Evolutionary conservation across 2,329 filamentous ascomycete genomes (phyloP), one percentile per base, ranked within the genome.

Genomic region (Botrytis hyacinthi): DNA sequence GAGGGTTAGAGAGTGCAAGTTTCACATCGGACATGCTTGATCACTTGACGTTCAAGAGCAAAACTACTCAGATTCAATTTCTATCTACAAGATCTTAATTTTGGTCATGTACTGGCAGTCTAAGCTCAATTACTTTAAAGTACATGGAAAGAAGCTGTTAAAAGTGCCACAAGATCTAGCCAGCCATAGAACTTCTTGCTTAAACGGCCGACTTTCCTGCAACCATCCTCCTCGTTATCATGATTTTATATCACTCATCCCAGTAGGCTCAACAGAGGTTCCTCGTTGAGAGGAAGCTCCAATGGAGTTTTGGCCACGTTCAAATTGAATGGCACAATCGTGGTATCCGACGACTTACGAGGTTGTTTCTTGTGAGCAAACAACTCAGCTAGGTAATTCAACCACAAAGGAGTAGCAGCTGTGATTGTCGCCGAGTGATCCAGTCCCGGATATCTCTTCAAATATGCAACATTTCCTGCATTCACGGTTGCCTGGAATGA

Each of bases 121-220:
- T 51, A 12, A 6, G 12, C 4, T 51, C 10, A n/a, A 3, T 14
- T n/a, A n/a, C 14, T n/a, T 2, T 3, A 7, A 51, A 7, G 48
- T 1, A 7, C 5, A n/a, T 54, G 26, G 5, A n/a, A 16, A 54
- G 5, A 16, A n/a, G 3, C 2, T n/a, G 5, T 7, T 1, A n/a
- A 54, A 26, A n/a, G 12, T 5, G 26, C 48, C 48, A 54, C 26
- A 5, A n/a, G 12, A 12, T n/a, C 16, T 1, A 0, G 48, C 48
- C 10, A 16, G 26, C 26, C 10, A n/a, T 7, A 16, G 12, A n/a
- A 16, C 0, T n/a, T 16, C 4, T 7, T 54, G 5, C 48, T 54
- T 7, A 7, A n/a, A 6, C 4, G 4, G 22, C 14, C 12, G 48
- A n/a, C 10, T n/a, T 6, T 54, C 12, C 22, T 7, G 26, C 1